Percentiles rank a stretch among this genome's conserved stretches.
Conservation (phyloP, 202 grass and related monocot genomes). For the Schoenoplectus tabernaemontani region DNA sequence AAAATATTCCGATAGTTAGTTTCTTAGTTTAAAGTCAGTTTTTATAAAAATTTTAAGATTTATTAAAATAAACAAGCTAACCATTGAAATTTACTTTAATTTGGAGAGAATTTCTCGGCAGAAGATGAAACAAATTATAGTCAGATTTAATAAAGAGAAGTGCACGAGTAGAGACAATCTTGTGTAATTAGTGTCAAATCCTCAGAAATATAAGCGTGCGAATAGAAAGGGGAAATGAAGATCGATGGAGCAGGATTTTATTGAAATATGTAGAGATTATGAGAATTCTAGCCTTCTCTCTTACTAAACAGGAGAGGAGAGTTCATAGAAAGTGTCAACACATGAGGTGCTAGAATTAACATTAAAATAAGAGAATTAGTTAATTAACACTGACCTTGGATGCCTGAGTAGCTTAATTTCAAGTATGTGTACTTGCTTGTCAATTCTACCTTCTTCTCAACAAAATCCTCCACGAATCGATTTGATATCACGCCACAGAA, state of each 20-base stretch:
- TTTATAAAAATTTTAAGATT: too few relatives aligned
- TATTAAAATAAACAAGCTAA: too few relatives aligned
- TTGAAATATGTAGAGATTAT: background rate
- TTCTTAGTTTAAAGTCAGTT: background rate
- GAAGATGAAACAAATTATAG: background rate
- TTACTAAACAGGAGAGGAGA: background rate
- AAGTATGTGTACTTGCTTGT: background rate
- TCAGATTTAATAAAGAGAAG: too few relatives aligned
- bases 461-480: background rate
- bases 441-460: background rate
- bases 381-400: background rate
- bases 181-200: background rate
- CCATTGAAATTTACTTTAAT: too few relatives aligned
- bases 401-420: background rate
- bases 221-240: background rate
- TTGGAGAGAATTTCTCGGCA: background rate
- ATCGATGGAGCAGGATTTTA: background rate
- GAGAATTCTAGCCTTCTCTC: conserved; percentile 4
- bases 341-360: too few relatives aligned
- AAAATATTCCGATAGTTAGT: background rate
- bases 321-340: too few relatives aligned
- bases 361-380: background rate
- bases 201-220: background rate
- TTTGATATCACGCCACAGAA: conserved; percentile 7
- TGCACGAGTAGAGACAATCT: background rate